phyloP scores from a whole-genome alignment of 2,329 filamentous ascomycete species.

The Biscogniauxia sp. region DNA sequence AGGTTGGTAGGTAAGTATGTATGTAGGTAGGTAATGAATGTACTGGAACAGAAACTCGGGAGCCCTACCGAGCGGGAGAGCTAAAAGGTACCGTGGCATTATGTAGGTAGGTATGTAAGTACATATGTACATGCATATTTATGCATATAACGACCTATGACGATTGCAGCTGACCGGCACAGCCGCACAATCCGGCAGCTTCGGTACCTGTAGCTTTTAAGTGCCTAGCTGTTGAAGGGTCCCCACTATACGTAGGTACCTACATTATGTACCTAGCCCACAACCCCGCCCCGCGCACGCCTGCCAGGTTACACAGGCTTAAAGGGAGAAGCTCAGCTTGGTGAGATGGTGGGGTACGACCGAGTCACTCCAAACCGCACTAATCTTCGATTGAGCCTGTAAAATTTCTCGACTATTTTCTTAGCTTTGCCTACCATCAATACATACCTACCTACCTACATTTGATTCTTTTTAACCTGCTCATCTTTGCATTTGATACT shows the following conservation, averaged over 20 bases:
- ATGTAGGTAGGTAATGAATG: no score
- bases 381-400: background rate
- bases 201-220: no score
- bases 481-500: background rate
- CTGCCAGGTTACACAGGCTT: background rate
- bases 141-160: background rate
- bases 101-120: background rate
- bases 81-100: slow-evolving; percentile 7
- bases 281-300: slow-evolving; percentile 8
- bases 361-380: slow-evolving; percentile 23
- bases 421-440: no score
- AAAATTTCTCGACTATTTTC: slow-evolving; percentile 6
- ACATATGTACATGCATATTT: background rate
- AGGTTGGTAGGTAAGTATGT: no score
- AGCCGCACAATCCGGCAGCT: background rate
- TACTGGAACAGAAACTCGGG: background rate
- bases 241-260: no score
- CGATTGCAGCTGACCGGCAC: background rate
- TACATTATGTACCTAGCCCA: background rate
- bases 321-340: background rate
- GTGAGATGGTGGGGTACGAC: slow-evolving; percentile 31
- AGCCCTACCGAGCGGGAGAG: slow-evolving; percentile 1
- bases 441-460: no score
- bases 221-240: no score
- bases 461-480: background rate